These are phyloP conservation scores for Leptodermis oblonga DNA, from an alignment of 257 asterid genomes.

Conservation along the genomic window DNA sequence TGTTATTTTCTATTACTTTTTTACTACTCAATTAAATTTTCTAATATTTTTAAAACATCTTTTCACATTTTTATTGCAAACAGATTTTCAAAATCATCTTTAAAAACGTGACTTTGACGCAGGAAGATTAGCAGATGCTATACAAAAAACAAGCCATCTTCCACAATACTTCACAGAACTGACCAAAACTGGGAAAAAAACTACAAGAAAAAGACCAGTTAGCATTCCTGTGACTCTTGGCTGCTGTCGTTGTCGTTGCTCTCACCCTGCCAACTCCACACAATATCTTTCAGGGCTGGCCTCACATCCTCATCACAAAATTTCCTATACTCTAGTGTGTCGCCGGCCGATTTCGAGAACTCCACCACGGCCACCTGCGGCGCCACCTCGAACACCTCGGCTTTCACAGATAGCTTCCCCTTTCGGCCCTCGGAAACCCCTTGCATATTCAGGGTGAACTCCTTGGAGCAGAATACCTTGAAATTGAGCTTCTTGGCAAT, in stretches of 20 bases:
- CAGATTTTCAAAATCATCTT: no score
- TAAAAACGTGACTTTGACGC: no score
- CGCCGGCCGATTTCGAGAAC: constrained; percentile 69
- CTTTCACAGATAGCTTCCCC: constrained; percentile 58
- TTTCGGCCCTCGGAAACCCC: constrained; percentile 66
- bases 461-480: constrained; percentile 36
- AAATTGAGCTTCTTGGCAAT: constrained; percentile 58
- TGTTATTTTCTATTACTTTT: no score
- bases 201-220: no score
- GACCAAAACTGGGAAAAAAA: neutral
- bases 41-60: no score
- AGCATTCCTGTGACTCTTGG: neutral
- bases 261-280: constrained; percentile 99
- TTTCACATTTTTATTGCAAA: no score
- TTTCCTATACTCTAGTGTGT: constrained; percentile 72
- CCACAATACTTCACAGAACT: constrained; percentile 19
- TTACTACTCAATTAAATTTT: no score
- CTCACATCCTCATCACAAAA: constrained; percentile 68
- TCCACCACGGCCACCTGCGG: constrained; percentile 82
- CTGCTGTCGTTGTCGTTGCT: neutral
- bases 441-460: constrained; percentile 59
- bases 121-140: neutral
- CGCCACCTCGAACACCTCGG: constrained; percentile 76
- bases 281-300: constrained; percentile 81
- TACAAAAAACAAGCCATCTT: neutral